Evolutionary conservation across 306 rosid species (phyloP), one percentile per base, ranked within the genome.

Genomic region (Ceratonia siliqua): DNA sequence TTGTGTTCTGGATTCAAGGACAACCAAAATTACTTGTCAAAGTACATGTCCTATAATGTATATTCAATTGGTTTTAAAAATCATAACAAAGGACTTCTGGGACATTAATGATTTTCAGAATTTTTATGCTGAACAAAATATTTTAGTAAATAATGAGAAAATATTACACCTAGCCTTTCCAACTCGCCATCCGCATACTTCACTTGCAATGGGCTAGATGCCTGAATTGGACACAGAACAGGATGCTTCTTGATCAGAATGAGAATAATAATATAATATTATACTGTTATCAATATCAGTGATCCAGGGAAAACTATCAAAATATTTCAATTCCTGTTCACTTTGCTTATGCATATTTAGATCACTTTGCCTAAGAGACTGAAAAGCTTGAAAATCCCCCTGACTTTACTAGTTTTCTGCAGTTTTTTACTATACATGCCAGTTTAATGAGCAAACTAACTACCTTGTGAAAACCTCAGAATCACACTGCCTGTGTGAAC

Each of bases 131-230:
- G 50, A 64, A 69, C 53, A 72, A 66, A 55, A 43, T 46, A 30
- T 28, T 43, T 20, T 71, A 81, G 27, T 24, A 54, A 63, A 83
- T 48, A 61, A 83, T 36, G 78, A 53, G 62, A 76, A 62, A 70
- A 70, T 64, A 72, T 63, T 78, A 73, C 72, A 94, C 98, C 98
- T 85, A 94, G 82, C 84, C 98, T 91, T 89, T 94, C 98, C 90
- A 94, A 80, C 87, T 94, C 98, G 81, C 98, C 97, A 78, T 94
- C 98, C 5, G 97, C 98, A 83, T 94, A 94, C 89, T 91, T 94
- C 89, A 94, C 98, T 91, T 94, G 98, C 87, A 94, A 88, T n/a
- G 98, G 98, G 76, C 96, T 89, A 77, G 98, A 84, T 79, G 98
- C 98, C 98, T 94, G 89, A 66, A 86, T 86, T 72, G 67, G 79